Evolutionary conservation across 2,329 filamentous ascomycete species (phyloP), one percentile per base, ranked within the genome.

Genomic region (Pezicula carpinea): DNA sequence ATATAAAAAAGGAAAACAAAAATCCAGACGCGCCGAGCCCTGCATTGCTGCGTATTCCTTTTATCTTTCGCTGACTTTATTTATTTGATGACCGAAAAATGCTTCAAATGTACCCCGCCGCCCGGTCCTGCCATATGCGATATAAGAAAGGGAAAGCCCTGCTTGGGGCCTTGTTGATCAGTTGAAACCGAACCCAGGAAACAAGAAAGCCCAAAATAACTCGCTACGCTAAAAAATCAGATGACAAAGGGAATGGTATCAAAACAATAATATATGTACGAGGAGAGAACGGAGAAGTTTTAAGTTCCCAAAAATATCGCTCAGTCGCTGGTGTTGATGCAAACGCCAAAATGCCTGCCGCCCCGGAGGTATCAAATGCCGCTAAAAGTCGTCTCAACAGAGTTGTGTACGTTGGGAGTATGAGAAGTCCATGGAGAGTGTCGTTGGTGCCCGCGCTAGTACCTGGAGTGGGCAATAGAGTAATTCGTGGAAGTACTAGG

Each of bases 21-120:
- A 57, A 58, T 57, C 60, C 61, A 61, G 59, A 59, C 66, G 66
- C 67, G 66, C 68, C 70, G 66, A 71, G 67, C 67, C 66, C 69
- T 78, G 78, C 78, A 82, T 82, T 79, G 78, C 78, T 82, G 78
- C 78, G 71, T 76, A 62, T 75, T 77, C 71, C 70, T 75, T 79
- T 78, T 53, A 51, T 56, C 53, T 59, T 40, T 40, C 38, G 38
- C 38, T 40, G 38, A 57, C 52, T 57, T 55, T 61, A 53, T 62
- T 59, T 56, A 50, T 57, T 47, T 67, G 73, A 70, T 74, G 65
- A 53, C 55, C 50, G 51, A 60, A 60, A n/a, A 60, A 59, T 56
- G 65, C 60, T 59, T 50, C 47, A 46, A 58, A 56, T 53, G 54
- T 52, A 49, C 49, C 59, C 35, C 35, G 15, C 35, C 57, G 52